Base-by-base conservation (phyloP, 305 asterid genomes). In the Fraxinus angustifolia region DNA sequence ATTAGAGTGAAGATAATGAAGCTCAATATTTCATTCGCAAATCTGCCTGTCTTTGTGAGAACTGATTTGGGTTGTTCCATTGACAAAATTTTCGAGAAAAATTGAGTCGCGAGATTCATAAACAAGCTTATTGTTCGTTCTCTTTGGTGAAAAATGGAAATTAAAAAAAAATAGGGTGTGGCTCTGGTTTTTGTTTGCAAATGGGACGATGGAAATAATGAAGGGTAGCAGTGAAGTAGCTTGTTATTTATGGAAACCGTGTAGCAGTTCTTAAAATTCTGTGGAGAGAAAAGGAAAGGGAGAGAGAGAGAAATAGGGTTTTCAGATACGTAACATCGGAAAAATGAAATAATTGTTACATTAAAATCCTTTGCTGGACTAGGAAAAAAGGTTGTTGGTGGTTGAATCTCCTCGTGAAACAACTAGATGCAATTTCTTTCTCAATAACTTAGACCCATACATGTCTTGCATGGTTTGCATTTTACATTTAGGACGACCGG, bases 371-470 rank as follows among this genome's bases (percentile, higher is more conserved):
- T 85, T 87, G 92, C 91, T 80, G 86, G 87, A 81, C 85, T 83
- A 76, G 45, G 67, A 82, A 82, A 80, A 62, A 79, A 84, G 86
- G 91, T 94, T 85, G 98, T 89, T 93, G 98, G 98, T 91, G 85
- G 91, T 90, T 90, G 91, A 87, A 86, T 90, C 90, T 83, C 89
- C 81, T 79, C 71, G 74, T 21, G 71, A 74, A 86, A 76, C 82
- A 81, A 65, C 70, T 79, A 31, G 84, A 85, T 12, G 40, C 40
- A 85, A 80, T 76, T 84, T 86, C 80, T 86, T 80, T 81, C 73
- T 78, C 83, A 79, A 84, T 83, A 81, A 77, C 78, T 83, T 83
- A 35, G 36, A 75, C 80, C 82, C 79, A 17, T 72, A 65, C 86
- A 71, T 83, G 14, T 11, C 0, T 23, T 65, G 6, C 3, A 58